Evolutionary conservation across 2,329 filamentous ascomycete species (phyloP), one percentile per base, ranked within the genome.

Genomic region (Pestalotiopsis sp.): DNA sequence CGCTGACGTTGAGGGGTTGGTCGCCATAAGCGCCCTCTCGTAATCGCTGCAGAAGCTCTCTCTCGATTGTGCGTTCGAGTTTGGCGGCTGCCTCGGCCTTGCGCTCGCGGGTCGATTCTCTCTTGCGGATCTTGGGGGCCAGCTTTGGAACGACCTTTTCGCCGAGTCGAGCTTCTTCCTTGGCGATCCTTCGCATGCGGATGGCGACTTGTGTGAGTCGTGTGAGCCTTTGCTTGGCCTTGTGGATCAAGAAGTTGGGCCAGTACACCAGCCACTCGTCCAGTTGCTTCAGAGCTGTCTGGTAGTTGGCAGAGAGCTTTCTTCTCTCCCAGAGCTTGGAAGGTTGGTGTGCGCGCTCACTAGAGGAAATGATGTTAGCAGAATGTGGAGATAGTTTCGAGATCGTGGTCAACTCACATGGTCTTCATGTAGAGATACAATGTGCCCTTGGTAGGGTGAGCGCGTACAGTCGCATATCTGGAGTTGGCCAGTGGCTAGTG

Each of bases 141-240:
- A 98, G 83, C 81, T 94, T 94, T 41, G 94, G 92, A 27, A 98
- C 95, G 59, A 97, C 83, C 76, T 89, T 92, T 86, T 98, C 96
- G 56, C 95, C 96, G 41, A 98, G 83, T 52, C 94, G 87, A 77
- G 95, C 94, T 70, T 98, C 94, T 83, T 98, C 95, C 77, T 92
- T 94, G 38, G 93, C 93, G 7, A 67, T 57, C 31, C 66, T 90
- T 76, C 92, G 90, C 87, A 89, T 90, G 73, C 89, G 85, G 72
- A 97, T 96, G 68, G 92, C 91, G 62, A 99, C 95, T 84, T 98
- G 96, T 65, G 94, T 97, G 76, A 99, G 80, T 63, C 96, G 87
- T 11, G 96, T 98, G 59, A 98, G 88, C 70, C 96, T 91, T 84
- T 98, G 96, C 86, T 99, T 99, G 86, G 94, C 96, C 83, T 97